Evolutionary conservation across 176 grass and related monocot species (phyloP).

Genomic region (Oryza punctata): DNA sequence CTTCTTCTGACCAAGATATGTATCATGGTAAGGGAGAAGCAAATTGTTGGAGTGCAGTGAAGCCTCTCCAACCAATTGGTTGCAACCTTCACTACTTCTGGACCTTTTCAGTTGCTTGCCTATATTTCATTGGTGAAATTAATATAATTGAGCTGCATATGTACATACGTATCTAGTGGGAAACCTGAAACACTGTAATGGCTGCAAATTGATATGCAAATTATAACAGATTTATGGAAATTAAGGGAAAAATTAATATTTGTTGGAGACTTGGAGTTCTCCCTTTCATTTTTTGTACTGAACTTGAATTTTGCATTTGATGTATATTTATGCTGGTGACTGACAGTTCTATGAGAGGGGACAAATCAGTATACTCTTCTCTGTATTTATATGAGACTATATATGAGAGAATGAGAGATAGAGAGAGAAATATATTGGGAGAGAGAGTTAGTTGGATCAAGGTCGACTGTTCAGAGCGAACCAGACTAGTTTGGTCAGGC

Average conservation of each 20-base stretch:
- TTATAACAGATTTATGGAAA: neutral
- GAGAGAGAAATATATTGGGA: neutral
- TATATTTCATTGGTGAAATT: neutral
- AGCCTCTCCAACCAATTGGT: conserved; percentile 22
- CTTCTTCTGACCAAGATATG: conserved; percentile 8
- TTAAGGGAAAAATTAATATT: neutral
- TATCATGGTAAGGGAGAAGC: conserved; percentile 19
- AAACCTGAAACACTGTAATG: neutral
- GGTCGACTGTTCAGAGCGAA: conserved; percentile 35
- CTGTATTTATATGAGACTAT: neutral
- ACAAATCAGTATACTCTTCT: neutral
- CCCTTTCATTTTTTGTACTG: neutral
- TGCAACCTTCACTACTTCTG: conserved; percentile 5
- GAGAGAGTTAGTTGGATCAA: conserved; percentile 12
- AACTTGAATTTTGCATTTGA: neutral
- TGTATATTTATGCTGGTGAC: neutral
- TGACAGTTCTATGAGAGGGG: neutral
- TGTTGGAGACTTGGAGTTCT: neutral
- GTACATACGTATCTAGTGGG: neutral
- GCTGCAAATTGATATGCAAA: neutral
- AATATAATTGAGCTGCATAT: neutral
- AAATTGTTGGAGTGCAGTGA: conserved; percentile 8
- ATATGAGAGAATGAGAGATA: neutral
- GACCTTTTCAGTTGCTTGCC: conserved; percentile 6
- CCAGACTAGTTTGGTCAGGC: conserved; percentile 44